Evolutionary conservation across 139 green algal species (phyloP), one percentile per base, ranked within the genome.

Genomic region (Chlamydomonas incerta): DNA sequence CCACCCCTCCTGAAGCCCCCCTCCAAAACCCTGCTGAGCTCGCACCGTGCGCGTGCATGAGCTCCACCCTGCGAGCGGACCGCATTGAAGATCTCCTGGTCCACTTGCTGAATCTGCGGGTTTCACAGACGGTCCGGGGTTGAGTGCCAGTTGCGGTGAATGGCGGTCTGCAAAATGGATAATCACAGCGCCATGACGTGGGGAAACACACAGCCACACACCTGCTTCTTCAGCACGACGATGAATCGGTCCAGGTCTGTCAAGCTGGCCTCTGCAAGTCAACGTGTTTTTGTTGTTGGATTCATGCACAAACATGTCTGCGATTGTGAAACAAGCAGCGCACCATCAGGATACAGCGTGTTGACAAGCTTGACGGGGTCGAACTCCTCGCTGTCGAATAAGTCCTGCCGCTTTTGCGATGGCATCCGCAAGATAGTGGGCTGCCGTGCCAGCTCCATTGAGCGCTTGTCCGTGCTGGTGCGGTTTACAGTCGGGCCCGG

Each of bases 71-170:
- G 92, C 11, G 86, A 88, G 18, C 95, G 93, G 34, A 99, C 97
- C 10, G 96, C 94, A 1, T 88, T 73, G 35, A 98, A 92, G 17
- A 99, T 99, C 37, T 99, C 95, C 28, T 88, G 93, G 84, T 99
- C 97, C 24, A 98, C 96, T 3, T 87, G 70, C 1, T 92, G 79
- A 31, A 99, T 98, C 91, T 98, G 92, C 50, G 47, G 29, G n/a
- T n/a, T n/a, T n/a, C n/a, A n/a, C n/a, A n/a, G n/a, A n/a, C n/a
- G n/a, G n/a, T n/a, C n/a, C n/a, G n/a, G n/a, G n/a, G 28, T 76
- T n/a, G 41, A 50, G 62, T 31, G 62, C n/a, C n/a, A n/a, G n/a
- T n/a, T n/a, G n/a, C n/a, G n/a, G n/a, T n/a, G n/a, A n/a, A n/a
- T n/a, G n/a, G n/a, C n/a, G n/a, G n/a, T n/a, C n/a, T n/a, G n/a